Evolutionary conservation across 108 stramenopile genomes (phyloP).

Genomic region (Seminavis robusta): DNA sequence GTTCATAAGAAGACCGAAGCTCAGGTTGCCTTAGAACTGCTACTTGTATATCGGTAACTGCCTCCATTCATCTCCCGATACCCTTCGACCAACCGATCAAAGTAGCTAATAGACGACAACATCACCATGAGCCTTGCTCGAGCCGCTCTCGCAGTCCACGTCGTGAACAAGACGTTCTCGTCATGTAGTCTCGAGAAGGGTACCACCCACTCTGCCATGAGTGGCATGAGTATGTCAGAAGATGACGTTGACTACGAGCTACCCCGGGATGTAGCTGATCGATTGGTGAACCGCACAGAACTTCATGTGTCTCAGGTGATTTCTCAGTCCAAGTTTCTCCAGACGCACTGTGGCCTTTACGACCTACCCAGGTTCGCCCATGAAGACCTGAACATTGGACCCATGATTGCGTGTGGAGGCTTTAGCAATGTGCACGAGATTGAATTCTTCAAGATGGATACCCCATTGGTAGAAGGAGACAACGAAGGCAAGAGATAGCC

Average conservation of each 20-base stretch:
- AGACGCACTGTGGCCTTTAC: conserved; percentile 33
- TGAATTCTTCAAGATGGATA: conserved; percentile 18
- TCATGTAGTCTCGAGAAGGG: conserved; percentile 7
- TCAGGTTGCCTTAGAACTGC: too few relatives aligned
- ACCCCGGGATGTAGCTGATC: conserved; percentile 38
- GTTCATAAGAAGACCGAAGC: too few relatives aligned
- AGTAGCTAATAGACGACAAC: too few relatives aligned
- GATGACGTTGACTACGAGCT: conserved; percentile 30
- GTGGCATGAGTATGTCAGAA: neutral
- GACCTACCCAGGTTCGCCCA: conserved; percentile 38
- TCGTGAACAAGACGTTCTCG: too few relatives aligned
- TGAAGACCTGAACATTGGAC: conserved; percentile 46
- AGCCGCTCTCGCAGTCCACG: too few relatives aligned
- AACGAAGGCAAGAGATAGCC: too few relatives aligned
- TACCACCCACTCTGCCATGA: conserved; percentile 1
- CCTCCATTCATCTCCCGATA: too few relatives aligned
- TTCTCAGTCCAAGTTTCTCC: conserved; percentile 33
- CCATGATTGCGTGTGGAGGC: conserved; percentile 49
- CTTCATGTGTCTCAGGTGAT: conserved; percentile 46
- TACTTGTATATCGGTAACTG: too few relatives aligned
- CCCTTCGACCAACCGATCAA: too few relatives aligned
- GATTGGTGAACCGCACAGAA: conserved; percentile 47
- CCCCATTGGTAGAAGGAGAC: conserved; percentile 16
- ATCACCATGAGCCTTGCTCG: too few relatives aligned
- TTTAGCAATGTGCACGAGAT: conserved; percentile 45